A percentile compares a stretch with the other conserved stretches of the same genome.
These are phyloP conservation scores for Mycena filopes DNA, from an alignment of 768 basidiomycete species.

Conservation along the genomic window DNA sequence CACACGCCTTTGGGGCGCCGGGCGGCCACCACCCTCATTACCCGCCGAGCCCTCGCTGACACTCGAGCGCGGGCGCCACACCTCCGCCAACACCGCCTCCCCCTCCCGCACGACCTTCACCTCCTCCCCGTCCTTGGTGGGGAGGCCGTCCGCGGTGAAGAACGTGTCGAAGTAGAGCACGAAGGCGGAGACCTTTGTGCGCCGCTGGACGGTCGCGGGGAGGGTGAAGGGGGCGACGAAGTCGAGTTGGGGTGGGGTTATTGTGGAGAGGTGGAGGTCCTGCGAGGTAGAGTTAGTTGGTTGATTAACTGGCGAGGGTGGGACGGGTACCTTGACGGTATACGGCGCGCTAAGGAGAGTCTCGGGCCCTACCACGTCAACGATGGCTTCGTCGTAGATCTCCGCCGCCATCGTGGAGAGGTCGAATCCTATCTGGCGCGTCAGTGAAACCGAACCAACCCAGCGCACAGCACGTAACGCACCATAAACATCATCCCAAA, in stretches of 20 bases:
- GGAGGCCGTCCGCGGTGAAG: constrained; percentile 72
- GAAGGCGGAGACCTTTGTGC: constrained; percentile 79
- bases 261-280: constrained; percentile 79
- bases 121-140: constrained; percentile 60
- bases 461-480: constrained; percentile 12
- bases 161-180: constrained; percentile 96
- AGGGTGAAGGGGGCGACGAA: constrained; percentile 84
- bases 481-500: constrained; percentile 96
- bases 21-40: constrained; percentile 77
- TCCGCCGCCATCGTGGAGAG: constrained; percentile 82
- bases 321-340: constrained; percentile 67
- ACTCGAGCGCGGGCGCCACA: too few relatives aligned
- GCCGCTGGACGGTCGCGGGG: constrained; percentile 66
- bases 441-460: not conserved
- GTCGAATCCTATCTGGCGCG: constrained; percentile 85
- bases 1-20: constrained; percentile 66
- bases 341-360: constrained; percentile 72
- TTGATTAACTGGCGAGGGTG: not conserved
- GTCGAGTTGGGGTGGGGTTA: constrained; percentile 77
- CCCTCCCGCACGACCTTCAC: constrained; percentile 67
- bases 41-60: too few relatives aligned
- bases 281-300: constrained; percentile 43
- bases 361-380: constrained; percentile 80
- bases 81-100: constrained; percentile 76
- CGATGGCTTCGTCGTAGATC: constrained; percentile 82